Conservation (phyloP, 2,329 filamentous ascomycete genomes). For the Talaromyces verruculosus region DNA sequence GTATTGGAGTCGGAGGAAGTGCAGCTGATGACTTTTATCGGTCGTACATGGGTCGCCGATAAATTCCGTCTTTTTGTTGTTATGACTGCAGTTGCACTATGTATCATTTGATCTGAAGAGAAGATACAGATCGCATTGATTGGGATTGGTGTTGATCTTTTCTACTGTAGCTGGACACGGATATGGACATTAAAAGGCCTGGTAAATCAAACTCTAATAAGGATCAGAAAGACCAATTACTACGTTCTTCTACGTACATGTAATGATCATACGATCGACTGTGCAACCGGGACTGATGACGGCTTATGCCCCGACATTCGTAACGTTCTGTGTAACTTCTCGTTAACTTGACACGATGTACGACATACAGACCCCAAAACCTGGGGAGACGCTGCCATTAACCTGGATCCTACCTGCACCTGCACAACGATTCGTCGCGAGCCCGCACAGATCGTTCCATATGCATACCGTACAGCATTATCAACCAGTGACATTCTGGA, state of each 20-base stretch:
- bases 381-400: neutral
- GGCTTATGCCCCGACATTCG: neutral
- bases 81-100: neutral
- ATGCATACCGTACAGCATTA: neutral
- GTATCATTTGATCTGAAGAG: neutral
- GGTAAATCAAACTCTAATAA: neutral
- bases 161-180: neutral
- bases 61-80: neutral
- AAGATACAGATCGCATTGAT: neutral
- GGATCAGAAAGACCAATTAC: neutral
- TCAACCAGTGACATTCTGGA: neutral
- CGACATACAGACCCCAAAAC: neutral
- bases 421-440: neutral
- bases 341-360: neutral
- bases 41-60: slow-evolving; percentile 71
- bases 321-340: neutral
- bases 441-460: neutral
- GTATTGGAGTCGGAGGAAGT: slow-evolving; percentile 54
- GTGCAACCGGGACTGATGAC: neutral
- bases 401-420: neutral
- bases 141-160: neutral
- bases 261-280: neutral
- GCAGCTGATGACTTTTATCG: slow-evolving; percentile 87
- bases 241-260: neutral
- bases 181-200: neutral